Conservation (phyloP, 176 grass and related monocot species). For the maize (Zea mays) region DNA sequence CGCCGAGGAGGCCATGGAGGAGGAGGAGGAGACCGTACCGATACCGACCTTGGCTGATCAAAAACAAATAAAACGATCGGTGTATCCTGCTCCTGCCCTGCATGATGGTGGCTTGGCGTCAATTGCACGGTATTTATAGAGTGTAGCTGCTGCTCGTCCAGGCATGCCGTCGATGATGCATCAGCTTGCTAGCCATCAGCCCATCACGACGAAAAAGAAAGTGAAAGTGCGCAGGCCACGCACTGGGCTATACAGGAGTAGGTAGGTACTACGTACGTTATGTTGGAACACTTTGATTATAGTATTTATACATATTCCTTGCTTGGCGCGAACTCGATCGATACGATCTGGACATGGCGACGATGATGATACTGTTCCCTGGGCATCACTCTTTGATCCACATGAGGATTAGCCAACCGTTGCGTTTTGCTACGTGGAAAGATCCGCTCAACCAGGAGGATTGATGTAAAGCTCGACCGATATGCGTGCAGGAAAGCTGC, state of each 20-base stretch:
- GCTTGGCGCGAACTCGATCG: constrained; percentile 13
- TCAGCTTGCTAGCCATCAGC: too few species aligned
- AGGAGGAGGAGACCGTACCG: too few species aligned
- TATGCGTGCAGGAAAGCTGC: too few species aligned
- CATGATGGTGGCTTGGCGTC: neutral
- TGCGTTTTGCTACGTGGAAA: too few species aligned
- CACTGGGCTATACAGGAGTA: neutral
- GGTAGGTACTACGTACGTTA: neutral
- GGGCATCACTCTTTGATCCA: neutral
- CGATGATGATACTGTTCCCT: constrained; percentile 3
- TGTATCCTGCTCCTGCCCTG: neutral
- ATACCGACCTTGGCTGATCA: too few species aligned
- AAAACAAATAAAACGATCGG: too few species aligned
- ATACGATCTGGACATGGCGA: neutral
- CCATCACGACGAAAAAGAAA: neutral
- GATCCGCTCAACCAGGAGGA: too few species aligned
- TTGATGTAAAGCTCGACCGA: too few species aligned
- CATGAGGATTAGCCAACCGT: neutral
- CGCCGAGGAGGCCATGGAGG: constrained; percentile 13
- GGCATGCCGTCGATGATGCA: neutral
- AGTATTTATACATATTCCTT: neutral
- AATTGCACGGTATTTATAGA: neutral
- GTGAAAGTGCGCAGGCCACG: neutral
- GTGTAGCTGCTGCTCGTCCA: neutral
- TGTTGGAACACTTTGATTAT: neutral